A percentile compares a stretch with the other conserved stretches of the same genome.
phyloP scores from a whole-genome alignment of 2,329 filamentous ascomycete species.

The Cytospora piceae region DNA sequence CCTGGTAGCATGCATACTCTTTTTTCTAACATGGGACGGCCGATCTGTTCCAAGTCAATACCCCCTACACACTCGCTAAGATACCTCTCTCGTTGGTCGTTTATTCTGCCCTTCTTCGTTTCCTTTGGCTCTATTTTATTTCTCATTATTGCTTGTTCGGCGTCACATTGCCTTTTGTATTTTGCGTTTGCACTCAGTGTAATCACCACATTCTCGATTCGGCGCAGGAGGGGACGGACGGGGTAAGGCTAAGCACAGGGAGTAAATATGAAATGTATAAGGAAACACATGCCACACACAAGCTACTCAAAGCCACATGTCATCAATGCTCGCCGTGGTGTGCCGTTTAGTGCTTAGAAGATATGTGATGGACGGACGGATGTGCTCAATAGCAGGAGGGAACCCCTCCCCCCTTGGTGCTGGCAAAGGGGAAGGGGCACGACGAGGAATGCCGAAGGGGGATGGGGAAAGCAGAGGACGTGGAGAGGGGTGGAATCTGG shows the following conservation, averaged over 20 bases:
- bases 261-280: constrained; percentile 10
- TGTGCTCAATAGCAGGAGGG: background rate
- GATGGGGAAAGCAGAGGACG: background rate
- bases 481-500: background rate
- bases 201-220: background rate
- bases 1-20: constrained; percentile 18
- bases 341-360: background rate
- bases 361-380: background rate
- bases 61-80: constrained; percentile 28
- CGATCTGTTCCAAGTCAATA: constrained; percentile 20
- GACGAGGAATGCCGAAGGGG: background rate
- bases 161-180: constrained; percentile 8
- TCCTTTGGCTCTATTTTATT: background rate
- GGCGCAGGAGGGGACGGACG: constrained; percentile 15
- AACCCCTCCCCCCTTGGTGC: background rate
- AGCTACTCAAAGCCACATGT: background rate
- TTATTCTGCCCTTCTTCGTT: background rate
- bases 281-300: constrained; percentile 1
- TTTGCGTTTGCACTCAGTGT: background rate
- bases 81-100: constrained; percentile 18
- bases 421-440: background rate
- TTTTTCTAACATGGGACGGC: constrained; percentile 10
- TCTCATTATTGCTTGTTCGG: constrained; percentile 12
- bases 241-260: background rate
- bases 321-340: background rate